phyloP scores from a whole-genome alignment of 2,329 filamentous ascomycete species.

The Calonectria fujianensis region DNA sequence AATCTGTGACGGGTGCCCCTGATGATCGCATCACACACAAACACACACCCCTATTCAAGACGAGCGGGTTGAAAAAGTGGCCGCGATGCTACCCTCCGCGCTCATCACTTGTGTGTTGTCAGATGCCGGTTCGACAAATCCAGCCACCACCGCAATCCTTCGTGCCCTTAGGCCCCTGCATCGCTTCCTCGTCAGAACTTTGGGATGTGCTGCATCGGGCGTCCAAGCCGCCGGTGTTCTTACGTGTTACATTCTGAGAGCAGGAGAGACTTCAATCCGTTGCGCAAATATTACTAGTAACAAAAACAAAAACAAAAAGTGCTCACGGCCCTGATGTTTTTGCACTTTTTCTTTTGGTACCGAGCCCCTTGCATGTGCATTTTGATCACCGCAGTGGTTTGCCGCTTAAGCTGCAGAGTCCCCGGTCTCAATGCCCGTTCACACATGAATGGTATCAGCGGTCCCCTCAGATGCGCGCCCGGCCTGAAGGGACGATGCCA shows the following conservation, averaged over 20 bases:
- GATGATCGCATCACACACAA: conserved; percentile 20
- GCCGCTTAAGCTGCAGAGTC: conserved; percentile 15
- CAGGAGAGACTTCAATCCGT: neutral
- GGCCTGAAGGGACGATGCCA: conserved; percentile 25
- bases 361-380: conserved; percentile 25
- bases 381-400: conserved; percentile 12
- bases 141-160: conserved; percentile 29
- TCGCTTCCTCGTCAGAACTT: conserved; percentile 16
- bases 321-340: neutral
- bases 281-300: conserved; percentile 13
- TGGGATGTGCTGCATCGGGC: conserved; percentile 10
- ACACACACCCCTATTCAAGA: conserved; percentile 17
- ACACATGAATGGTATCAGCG: conserved; percentile 9
- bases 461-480: conserved; percentile 26
- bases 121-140: conserved; percentile 13
- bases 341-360: conserved; percentile 11
- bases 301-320: neutral
- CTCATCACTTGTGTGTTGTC: conserved; percentile 18
- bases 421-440: conserved; percentile 27
- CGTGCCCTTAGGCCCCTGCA: conserved; percentile 19
- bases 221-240: neutral
- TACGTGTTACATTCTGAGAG: neutral
- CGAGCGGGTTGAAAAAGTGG: neutral
- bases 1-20: conserved; percentile 27
- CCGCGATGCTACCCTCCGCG: conserved; percentile 22